Evolutionary conservation across 805 yeast genomes (phyloP), one percentile per base, ranked within the genome.

Genomic region (Sugiyamaella qingdaonensis): DNA sequence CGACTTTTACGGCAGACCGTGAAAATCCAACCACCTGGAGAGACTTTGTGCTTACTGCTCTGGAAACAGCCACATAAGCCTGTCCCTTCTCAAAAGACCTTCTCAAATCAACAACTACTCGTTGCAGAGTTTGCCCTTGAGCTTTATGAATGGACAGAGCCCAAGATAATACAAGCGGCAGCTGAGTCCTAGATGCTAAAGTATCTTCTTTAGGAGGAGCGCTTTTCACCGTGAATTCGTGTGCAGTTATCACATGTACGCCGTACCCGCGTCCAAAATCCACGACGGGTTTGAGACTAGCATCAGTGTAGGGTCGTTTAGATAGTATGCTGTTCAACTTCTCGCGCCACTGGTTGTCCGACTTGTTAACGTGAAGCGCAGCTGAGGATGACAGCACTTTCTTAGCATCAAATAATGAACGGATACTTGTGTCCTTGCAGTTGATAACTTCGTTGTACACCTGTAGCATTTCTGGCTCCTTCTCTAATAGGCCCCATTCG

Each of bases 131-230:
- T 68, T 92, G 91, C 1, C 99, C 99, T 68, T 92, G 99, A 0
- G 98, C 85, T 70, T 92, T 92, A 66, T 94, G 99, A 49, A 94
- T 92, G 0, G 97, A 90, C 50, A 94, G 70, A 0, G 99, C 90
- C 97, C 98, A 94, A 0, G 98, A 94, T 13, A 88, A 71, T 57
- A 90, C 82, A 51, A 94, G 70, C 0, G 99, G 99, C 1, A 92
- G 56, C 65, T 94, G 99, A 0, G 73, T 70, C 61, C 97, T 74
- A 1, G 82, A 73, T 1, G 86, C 94, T 7, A 86, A 61, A 0
- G 84, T 54, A 8, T 44, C 49, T n/a, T 35, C 33, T 2, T 51
- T 31, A 3, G 48, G 37, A 45, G 48, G 48, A 9, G 48, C 37
- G 8, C 37, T 9, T 10, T 32, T 31, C 16, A 27, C 27, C 2